Evolutionary conservation across 2,329 filamentous ascomycete genomes (phyloP), one percentile per base, ranked within the genome.

Genomic region (Fusarium clavum): DNA sequence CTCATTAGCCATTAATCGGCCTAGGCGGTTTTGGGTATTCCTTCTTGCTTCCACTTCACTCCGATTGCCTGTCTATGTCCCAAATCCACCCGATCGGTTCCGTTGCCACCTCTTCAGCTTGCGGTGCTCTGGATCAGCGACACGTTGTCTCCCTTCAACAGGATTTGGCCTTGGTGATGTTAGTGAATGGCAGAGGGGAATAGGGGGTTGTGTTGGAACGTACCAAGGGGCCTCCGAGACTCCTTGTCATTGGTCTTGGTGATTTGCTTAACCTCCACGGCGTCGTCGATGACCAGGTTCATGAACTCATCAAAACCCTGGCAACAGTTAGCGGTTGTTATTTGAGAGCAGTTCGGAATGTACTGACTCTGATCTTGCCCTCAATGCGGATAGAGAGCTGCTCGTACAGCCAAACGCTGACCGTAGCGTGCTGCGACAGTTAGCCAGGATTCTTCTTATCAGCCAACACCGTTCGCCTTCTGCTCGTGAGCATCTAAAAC

Each of bases 261-360:
- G 58, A 93, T 85, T 78, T 94, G 88, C 80, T 91, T 92, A 46
- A 99, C 94, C 82, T 98, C 95, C 61, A 98, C 90, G 30, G 96
- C 96, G 75, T 99, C 94, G 78, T 99, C 96, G 72, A 97, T 88
- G 41, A 98, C 96, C 52, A 99, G 86, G 83, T 99, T 99, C 94
- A 99, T 98, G 84, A 98, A 99, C 82, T 99, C 96, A 80, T 99
- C 96, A 74, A 99, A 99, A 16, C 96, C 94, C 94, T 97, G 10
- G 6, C n/a, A 3, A 43, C 38, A 24, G 45, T 61, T 44, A 74
- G 63, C 20, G 41, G 8, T 16, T 46, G 24, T 25, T n/a, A 6
- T 22, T 9, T 24, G 18, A 24, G 20, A 27, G 30, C 25, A 29
- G 38, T 43, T 18, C 7, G 7, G 29, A n/a, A 5, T 32, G n/a